Evolutionary conservation across 371 early-diverging fungal species (phyloP).

Genomic region (Mortierella sp.): DNA sequence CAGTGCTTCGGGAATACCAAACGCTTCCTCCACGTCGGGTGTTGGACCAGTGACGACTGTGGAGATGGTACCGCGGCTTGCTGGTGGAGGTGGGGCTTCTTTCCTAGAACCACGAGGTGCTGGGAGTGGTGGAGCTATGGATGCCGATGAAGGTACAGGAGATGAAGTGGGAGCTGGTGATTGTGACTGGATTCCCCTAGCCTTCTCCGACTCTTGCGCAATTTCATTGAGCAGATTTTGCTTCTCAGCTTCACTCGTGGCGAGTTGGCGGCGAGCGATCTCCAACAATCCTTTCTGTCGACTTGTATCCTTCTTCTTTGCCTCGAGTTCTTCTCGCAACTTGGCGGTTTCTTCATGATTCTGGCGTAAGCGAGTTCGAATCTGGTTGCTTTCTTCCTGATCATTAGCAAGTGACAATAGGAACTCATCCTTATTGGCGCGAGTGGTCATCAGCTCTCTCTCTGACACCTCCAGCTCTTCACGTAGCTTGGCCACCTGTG

Average conservation of each 20-base stretch:
- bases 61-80: constrained; percentile 40
- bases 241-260: constrained; percentile 50
- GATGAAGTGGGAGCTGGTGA: constrained; percentile 6
- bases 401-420: constrained; percentile 57
- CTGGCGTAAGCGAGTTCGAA: constrained; percentile 54
- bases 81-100: constrained; percentile 54
- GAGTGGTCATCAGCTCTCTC: constrained; percentile 47
- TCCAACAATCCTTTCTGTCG: constrained; percentile 47
- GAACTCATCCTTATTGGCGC: constrained; percentile 56
- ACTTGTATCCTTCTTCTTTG: constrained; percentile 50
- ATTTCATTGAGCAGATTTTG: constrained; percentile 44
- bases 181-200: constrained; percentile 26
- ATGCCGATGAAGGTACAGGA: constrained; percentile 9
- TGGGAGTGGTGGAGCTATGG: constrained; percentile 33
- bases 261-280: constrained; percentile 46
- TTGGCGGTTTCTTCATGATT: constrained; percentile 59
- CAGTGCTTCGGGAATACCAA: constrained; percentile 50
- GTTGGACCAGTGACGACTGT: constrained; percentile 14
- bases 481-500: constrained; percentile 54
- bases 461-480: constrained; percentile 56
- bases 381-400: constrained; percentile 57
- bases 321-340: constrained; percentile 55
- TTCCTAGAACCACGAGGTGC: constrained; percentile 53
- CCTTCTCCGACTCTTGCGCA: constrained; percentile 37
- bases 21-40: constrained; percentile 49